These are phyloP conservation scores for Mucor indicus DNA, from an alignment of 371 early-diverging fungal genomes.

Conservation along the genomic window DNA sequence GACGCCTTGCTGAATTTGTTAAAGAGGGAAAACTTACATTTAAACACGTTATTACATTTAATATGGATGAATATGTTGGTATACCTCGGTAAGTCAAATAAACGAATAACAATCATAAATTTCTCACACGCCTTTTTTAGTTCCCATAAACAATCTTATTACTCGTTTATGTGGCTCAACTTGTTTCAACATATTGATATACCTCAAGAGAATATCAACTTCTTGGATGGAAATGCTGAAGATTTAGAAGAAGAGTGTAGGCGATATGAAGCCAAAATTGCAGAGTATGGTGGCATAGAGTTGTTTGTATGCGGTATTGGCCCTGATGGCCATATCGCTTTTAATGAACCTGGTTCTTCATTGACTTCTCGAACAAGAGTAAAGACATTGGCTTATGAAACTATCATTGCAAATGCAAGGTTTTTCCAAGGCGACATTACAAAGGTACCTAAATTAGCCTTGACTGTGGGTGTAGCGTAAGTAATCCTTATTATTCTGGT, in stretches of 20 bases:
- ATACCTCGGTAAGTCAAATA: conserved; percentile 27
- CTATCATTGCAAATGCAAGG: conserved; percentile 84
- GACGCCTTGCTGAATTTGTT: conserved; percentile 58
- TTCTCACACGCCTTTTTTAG: conserved; percentile 14
- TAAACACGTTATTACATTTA: conserved; percentile 65
- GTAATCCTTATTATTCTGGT: conserved; percentile 9
- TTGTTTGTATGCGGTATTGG: conserved; percentile 83
- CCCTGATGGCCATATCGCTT: conserved; percentile 90
- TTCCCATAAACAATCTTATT: conserved; percentile 83
- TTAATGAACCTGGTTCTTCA: conserved; percentile 91
- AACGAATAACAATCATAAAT: not conserved
- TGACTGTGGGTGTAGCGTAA: conserved; percentile 87
- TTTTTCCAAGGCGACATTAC: conserved; percentile 86
- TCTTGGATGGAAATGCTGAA: conserved; percentile 81
- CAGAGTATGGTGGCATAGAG: conserved; percentile 78
- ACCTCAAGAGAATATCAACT: conserved; percentile 73
- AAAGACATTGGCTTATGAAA: conserved; percentile 90
- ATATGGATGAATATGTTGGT: conserved; percentile 74
- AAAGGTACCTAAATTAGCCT: conserved; percentile 85
- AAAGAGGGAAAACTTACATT: conserved; percentile 61
- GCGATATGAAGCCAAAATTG: conserved; percentile 77
- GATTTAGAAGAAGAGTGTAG: conserved; percentile 80
- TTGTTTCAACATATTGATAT: conserved; percentile 85
- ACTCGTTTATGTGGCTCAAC: conserved; percentile 86
- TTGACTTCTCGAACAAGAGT: conserved; percentile 81